phyloP scores from a whole-genome alignment of 1,284 basidiomycete species.

The Ceratobasidium sp. region DNA sequence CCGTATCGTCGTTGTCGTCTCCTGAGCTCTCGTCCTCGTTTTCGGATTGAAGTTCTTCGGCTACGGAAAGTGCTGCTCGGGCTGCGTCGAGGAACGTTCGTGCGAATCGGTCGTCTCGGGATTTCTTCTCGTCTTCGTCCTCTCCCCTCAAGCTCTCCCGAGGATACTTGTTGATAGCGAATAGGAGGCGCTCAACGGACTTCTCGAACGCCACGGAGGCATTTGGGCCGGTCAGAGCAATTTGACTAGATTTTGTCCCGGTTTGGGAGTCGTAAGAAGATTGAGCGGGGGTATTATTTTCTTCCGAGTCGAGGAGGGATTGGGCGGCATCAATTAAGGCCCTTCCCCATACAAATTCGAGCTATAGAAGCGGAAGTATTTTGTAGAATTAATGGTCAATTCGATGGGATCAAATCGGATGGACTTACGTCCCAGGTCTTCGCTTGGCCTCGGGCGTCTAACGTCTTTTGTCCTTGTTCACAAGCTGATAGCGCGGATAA shows the following conservation, averaged over 20 bases:
- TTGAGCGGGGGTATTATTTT: background rate
- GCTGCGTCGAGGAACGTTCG: conserved; percentile 5
- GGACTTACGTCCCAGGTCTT: conserved; percentile 33
- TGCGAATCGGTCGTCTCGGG: conserved; percentile 14
- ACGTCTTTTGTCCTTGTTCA: conserved; percentile 26
- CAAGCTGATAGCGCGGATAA: conserved; percentile 33
- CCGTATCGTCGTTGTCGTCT: background rate
- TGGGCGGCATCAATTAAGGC: conserved; percentile 15
- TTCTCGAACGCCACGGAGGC: background rate
- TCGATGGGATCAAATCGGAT: background rate
- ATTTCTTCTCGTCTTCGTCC: background rate
- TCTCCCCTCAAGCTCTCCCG: background rate
- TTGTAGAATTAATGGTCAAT: background rate
- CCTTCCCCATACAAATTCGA: conserved; percentile 21
- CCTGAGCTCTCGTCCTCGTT: no score
- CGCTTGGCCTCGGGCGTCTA: conserved; percentile 9
- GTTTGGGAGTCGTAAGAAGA: background rate
- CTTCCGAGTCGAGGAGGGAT: background rate
- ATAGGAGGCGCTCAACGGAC: conserved; percentile 9
- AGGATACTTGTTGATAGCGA: conserved; percentile 2
- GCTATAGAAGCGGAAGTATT: background rate
- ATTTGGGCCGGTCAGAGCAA: background rate
- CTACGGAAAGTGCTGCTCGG: background rate
- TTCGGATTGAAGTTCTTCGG: conserved; percentile 3
- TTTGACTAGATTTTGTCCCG: background rate